phyloP scores from a whole-genome alignment of 352 stramenopile genomes.

The Phytophthora parvispora region DNA sequence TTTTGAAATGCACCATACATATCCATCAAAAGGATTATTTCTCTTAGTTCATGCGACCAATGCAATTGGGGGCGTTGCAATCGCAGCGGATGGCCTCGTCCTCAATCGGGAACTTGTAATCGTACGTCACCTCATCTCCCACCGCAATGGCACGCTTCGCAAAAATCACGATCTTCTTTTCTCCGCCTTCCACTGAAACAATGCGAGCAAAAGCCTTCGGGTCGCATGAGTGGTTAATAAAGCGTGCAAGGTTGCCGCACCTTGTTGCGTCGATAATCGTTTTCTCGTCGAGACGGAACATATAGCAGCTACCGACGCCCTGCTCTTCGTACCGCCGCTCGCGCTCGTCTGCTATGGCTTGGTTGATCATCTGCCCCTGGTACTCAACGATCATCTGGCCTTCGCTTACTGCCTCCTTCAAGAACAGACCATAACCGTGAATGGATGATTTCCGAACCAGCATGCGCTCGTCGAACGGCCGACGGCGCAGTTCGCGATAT shows the following conservation, averaged over 20 bases:
- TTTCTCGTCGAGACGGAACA: conserved; percentile 97
- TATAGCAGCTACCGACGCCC: conserved; percentile 97
- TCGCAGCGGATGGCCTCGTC: conserved; percentile 95
- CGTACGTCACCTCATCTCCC: conserved; percentile 97
- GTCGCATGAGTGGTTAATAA: conserved; percentile 98
- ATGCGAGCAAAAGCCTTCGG: conserved; percentile 96
- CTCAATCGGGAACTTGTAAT: conserved; percentile 98
- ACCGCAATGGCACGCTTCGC: conserved; percentile 91
- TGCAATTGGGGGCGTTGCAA: conserved; percentile 95
- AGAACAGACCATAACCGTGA: conserved; percentile 98
- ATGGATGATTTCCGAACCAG: conserved; percentile 95
- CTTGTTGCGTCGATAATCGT: conserved; percentile 96
- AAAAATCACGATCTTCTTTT: conserved; percentile 98
- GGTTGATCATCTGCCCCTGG: conserved; percentile 94
- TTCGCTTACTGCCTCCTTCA: conserved; percentile 91
- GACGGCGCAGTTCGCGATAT: conserved; percentile 93
- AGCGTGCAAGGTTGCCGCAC: conserved; percentile 95
- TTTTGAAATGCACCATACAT: too few relatives aligned
- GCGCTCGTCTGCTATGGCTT: conserved; percentile 93
- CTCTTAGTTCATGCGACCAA: conserved; percentile 97
- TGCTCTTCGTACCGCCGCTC: conserved; percentile 96
- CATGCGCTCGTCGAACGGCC: conserved; percentile 93
- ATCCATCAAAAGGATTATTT: neutral
- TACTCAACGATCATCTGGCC: conserved; percentile 99
- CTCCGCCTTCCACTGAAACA: conserved; percentile 82